Evolutionary conservation across 345 rosid genomes (phyloP).

Genomic region (Syzygium grande): DNA sequence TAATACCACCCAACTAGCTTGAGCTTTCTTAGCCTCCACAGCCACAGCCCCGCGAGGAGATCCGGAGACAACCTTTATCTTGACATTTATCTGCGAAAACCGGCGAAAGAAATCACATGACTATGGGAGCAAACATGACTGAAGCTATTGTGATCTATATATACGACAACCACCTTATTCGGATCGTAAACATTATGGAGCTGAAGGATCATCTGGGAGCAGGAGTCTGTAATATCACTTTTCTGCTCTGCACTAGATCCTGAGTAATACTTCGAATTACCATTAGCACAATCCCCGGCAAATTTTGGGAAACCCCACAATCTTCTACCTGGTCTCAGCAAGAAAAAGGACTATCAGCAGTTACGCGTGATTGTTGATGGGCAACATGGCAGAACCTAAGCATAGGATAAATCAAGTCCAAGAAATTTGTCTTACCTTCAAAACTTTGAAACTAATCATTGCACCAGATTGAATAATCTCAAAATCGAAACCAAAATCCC

Average conservation of each 20-base stretch:
- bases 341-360: neutral
- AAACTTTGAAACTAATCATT: neutral
- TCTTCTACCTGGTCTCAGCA: constrained; percentile 45
- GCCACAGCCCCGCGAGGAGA: constrained; percentile 85
- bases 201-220: constrained; percentile 97
- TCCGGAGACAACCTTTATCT: constrained; percentile 85
- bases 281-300: constrained; percentile 84
- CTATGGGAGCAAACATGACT: neutral
- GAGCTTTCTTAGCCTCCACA: constrained; percentile 65
- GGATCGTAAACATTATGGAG: constrained; percentile 98
- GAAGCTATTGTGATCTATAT: neutral
- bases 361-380: neutral
- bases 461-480: neutral
- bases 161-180: constrained; percentile 42
- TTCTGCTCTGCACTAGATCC: constrained; percentile 67
- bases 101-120: neutral
- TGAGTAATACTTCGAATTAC: constrained; percentile 48
- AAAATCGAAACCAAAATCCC: neutral
- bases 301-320: constrained; percentile 87
- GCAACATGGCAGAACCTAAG: neutral
- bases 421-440: neutral
- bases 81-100: constrained; percentile 61
- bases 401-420: neutral
- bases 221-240: constrained; percentile 70
- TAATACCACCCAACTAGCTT: constrained; percentile 90